These are phyloP conservation scores for Elasticomyces elasticus DNA, from an alignment of 495 filamentous ascomycete species.

Conservation along the genomic window DNA sequence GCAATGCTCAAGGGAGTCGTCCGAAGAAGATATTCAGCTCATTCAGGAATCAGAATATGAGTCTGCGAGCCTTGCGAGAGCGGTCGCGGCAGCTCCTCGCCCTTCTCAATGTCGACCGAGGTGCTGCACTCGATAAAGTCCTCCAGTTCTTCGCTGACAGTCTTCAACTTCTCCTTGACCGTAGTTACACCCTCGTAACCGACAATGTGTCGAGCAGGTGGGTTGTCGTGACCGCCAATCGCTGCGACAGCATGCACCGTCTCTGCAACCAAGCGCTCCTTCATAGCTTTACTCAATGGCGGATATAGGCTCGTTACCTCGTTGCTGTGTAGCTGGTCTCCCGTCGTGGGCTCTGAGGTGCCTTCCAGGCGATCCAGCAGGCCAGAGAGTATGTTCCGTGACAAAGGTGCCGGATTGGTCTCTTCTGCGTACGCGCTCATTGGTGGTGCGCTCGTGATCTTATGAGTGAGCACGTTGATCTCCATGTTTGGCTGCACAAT, in stretches of 20 bases:
- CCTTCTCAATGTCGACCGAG: constrained; percentile 66
- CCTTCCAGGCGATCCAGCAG: constrained; percentile 49
- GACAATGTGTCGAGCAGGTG: constrained; percentile 86
- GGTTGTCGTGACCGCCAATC: constrained; percentile 91
- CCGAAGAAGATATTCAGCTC: neutral
- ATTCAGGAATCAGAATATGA: constrained; percentile 1
- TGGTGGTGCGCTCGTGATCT: constrained; percentile 70
- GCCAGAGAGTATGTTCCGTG: constrained; percentile 68
- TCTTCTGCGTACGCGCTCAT: constrained; percentile 61
- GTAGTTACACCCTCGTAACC: constrained; percentile 79
- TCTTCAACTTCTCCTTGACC: constrained; percentile 94
- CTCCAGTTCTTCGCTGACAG: constrained; percentile 88
- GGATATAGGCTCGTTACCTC: constrained; percentile 64
- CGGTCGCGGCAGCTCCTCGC: constrained; percentile 24
- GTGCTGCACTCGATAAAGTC: constrained; percentile 87
- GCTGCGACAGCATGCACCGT: constrained; percentile 86
- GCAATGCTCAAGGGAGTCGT: too few species aligned
- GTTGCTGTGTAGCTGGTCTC: constrained; percentile 31
- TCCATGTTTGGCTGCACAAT: constrained; percentile 87
- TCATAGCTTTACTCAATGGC: constrained; percentile 51
- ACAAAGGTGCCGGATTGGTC: constrained; percentile 66
- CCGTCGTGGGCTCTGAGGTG: constrained; percentile 31
- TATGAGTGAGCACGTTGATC: constrained; percentile 73
- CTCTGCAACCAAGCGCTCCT: constrained; percentile 65
- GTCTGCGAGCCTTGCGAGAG: neutral